These are phyloP conservation scores for Priceomyces carsonii DNA, from an alignment of 805 yeast species.

Conservation along the genomic window DNA sequence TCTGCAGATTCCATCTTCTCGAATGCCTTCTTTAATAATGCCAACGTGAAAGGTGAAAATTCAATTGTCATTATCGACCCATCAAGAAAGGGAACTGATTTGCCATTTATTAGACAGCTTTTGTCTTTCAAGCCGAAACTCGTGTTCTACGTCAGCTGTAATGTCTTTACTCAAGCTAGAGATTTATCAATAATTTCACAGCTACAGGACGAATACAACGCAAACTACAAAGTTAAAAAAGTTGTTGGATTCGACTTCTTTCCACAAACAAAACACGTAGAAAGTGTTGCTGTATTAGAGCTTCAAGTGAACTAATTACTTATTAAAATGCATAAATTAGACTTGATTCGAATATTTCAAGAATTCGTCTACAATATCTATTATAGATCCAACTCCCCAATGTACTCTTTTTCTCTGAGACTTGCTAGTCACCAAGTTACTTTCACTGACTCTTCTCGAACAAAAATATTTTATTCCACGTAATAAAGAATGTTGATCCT, in stretches of 20 bases:
- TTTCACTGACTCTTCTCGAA: constrained; percentile 43
- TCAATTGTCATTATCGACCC: constrained; percentile 46
- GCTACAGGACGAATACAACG: constrained; percentile 15
- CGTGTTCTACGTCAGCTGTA: constrained; percentile 45
- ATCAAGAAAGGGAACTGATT: constrained; percentile 43
- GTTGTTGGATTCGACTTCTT: constrained; percentile 47
- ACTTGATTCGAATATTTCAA: constrained; percentile 11
- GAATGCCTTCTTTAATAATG: constrained; percentile 20
- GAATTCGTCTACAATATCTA: constrained; percentile 53
- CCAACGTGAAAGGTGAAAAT: constrained; percentile 30
- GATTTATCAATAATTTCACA: constrained; percentile 33
- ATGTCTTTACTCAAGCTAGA: constrained; percentile 47
- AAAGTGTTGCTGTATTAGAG: constrained; percentile 51
- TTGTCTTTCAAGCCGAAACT: constrained; percentile 35
- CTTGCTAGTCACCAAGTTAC: constrained; percentile 52
- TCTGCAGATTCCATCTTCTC: constrained; percentile 37
- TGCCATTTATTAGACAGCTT: constrained; percentile 35
- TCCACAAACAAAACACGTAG: constrained; percentile 62
- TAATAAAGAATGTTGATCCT: constrained; percentile 56
- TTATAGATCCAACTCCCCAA: constrained; percentile 65
- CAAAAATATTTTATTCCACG: constrained; percentile 69
- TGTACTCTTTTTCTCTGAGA: constrained; percentile 56
- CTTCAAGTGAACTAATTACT: constrained; percentile 6
- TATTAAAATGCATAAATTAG: constrained; percentile 6
- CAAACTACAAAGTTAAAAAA: constrained; percentile 20